Percentiles rank a stretch among this genome's conserved stretches.
phyloP scores from a whole-genome alignment of 176 grass and related monocot genomes.

The Oryza rufipogon region DNA sequence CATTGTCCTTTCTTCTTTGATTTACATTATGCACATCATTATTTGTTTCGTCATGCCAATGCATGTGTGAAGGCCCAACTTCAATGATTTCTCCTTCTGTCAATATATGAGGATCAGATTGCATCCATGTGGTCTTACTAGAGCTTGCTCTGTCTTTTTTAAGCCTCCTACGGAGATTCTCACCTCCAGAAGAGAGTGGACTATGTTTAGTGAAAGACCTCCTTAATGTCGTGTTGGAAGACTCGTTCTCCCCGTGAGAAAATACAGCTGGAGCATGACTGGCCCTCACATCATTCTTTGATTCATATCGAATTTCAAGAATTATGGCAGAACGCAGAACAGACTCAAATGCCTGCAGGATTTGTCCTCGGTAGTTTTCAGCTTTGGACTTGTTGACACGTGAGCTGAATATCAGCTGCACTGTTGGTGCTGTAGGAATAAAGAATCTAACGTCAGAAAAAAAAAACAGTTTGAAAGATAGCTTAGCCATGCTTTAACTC shows the following conservation, averaged over 20 bases:
- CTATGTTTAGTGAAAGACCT: constrained; percentile 66
- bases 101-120: constrained; percentile 84
- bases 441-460: constrained; percentile 42
- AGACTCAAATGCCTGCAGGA: constrained; percentile 93
- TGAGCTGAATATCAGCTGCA: constrained; percentile 80
- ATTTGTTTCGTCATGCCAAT: constrained; percentile 42
- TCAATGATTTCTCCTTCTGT: constrained; percentile 94
- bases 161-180: constrained; percentile 52
- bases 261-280: constrained; percentile 42
- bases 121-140: constrained; percentile 61
- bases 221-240: constrained; percentile 48
- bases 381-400: constrained; percentile 76
- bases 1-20: constrained; percentile 43
- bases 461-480: constrained; percentile 14
- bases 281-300: constrained; percentile 43
- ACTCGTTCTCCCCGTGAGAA: constrained; percentile 45
- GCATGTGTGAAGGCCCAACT: constrained; percentile 57
- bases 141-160: constrained; percentile 62
- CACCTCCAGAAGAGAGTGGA: constrained; percentile 56
- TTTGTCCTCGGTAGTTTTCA: constrained; percentile 78
- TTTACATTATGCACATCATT: constrained; percentile 39
- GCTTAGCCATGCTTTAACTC: background rate
- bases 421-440: constrained; percentile 71
- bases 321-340: constrained; percentile 78
- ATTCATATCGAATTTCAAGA: constrained; percentile 90